Conservation (phyloP, 2,329 filamentous ascomycete species). For the Penicillium sp. region DNA sequence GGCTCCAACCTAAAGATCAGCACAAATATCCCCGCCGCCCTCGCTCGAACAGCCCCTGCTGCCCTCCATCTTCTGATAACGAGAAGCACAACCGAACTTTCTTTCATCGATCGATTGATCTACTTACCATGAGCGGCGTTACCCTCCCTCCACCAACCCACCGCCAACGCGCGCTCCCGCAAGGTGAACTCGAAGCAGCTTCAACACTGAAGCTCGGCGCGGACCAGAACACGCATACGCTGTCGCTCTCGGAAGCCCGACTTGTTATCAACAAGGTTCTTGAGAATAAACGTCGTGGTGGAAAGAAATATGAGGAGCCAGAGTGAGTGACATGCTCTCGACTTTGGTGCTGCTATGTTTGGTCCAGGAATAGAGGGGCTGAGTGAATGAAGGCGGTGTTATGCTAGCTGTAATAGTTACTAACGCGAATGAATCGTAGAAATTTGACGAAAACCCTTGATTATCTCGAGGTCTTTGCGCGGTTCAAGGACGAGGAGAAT, state of each 20-base stretch:
- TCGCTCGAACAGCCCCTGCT: not conserved
- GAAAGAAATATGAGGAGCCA: constrained; percentile 82
- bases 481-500: constrained; percentile 94
- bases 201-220: constrained; percentile 85
- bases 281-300: constrained; percentile 76
- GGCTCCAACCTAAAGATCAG: constrained; percentile 18
- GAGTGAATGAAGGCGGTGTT: not conserved
- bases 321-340: constrained; percentile 62
- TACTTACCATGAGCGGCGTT: constrained; percentile 23
- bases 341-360: not conserved
- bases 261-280: constrained; percentile 90
- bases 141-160: constrained; percentile 44
- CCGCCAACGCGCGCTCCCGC: constrained; percentile 48
- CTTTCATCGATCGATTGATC: not conserved
- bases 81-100: not conserved
- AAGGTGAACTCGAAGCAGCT: constrained; percentile 81
- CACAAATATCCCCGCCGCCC: not conserved
- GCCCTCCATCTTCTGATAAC: not conserved
- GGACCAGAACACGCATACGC: constrained; percentile 87
- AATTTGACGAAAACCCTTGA: constrained; percentile 86
- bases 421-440: constrained; percentile 23
- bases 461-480: constrained; percentile 92
- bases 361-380: not conserved
- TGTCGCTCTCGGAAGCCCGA: constrained; percentile 90
- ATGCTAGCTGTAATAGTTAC: not conserved